Percentiles rank a stretch among this genome's conserved stretches.
Conservation (phyloP, 1,139 yeast genomes). For the Geotrichum aggregatum region DNA sequence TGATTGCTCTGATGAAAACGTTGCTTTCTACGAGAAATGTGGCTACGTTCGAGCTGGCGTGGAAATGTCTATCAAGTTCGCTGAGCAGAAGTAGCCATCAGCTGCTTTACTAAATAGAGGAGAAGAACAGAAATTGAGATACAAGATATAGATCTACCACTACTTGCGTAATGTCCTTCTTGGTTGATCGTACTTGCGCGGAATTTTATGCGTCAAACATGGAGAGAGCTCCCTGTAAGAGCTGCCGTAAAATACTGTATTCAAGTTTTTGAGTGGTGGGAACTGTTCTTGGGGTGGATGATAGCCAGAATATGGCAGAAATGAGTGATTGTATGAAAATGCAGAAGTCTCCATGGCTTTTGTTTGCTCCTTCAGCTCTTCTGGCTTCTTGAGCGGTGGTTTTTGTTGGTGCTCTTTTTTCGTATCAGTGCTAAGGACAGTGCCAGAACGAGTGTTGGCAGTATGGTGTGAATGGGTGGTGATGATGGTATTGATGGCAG, state of each 20-base stretch:
- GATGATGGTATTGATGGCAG: no score
- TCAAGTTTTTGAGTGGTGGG: neutral
- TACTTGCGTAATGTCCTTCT: neutral
- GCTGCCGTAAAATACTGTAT: constrained; percentile 10
- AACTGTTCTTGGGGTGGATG: neutral
- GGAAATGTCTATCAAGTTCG: constrained; percentile 54
- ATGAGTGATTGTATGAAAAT: neutral
- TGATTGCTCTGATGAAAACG: constrained; percentile 81
- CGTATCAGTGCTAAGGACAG: no score
- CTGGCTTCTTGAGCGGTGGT: no score
- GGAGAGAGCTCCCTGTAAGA: constrained; percentile 8
- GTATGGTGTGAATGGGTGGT: neutral
- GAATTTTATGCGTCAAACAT: constrained; percentile 2
- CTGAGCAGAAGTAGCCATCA: constrained; percentile 4
- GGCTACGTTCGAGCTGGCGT: constrained; percentile 52
- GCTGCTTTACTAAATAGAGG: neutral
- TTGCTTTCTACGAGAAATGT: constrained; percentile 88
- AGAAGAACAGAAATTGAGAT: neutral
- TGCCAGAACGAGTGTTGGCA: no score
- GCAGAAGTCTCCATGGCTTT: neutral
- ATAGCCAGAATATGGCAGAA: neutral
- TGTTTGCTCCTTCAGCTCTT: neutral
- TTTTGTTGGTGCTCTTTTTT: no score
- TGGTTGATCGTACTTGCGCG: neutral
- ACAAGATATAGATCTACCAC: neutral